Evolutionary conservation across 495 filamentous ascomycete species (phyloP).

Genomic region (Neurospora africana): DNA sequence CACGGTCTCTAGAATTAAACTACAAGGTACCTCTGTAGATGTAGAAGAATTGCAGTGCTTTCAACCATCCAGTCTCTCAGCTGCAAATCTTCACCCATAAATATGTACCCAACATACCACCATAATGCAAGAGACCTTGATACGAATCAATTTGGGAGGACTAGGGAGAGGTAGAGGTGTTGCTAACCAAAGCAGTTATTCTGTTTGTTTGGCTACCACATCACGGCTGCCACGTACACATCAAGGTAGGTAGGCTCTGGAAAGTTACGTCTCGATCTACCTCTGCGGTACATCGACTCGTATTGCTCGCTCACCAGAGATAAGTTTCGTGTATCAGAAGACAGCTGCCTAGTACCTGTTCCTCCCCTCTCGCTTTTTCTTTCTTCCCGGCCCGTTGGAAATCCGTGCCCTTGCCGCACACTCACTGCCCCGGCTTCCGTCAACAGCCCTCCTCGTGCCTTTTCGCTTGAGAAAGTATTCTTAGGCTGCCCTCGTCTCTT

Average conservation of each 20-base stretch:
- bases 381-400: neutral
- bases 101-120: too few species aligned
- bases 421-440: neutral
- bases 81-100: too few species aligned
- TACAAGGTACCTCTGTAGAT: too few species aligned
- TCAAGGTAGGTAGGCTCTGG: neutral
- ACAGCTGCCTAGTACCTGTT: neutral
- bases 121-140: too few species aligned
- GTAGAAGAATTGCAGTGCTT: too few species aligned
- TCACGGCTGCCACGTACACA: neutral
- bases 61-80: too few species aligned
- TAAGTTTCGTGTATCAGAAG: neutral
- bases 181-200: too few species aligned
- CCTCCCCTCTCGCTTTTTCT: neutral
- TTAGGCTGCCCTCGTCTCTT: neutral
- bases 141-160: too few species aligned
- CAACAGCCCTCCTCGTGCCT: neutral
- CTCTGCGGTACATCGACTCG: neutral
- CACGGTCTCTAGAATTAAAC: too few species aligned
- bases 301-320: neutral
- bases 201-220: neutral
- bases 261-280: neutral
- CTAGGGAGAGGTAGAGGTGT: too few species aligned
- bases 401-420: neutral
- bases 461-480: neutral